Percentiles rank a stretch among this genome's conserved stretches.
These are phyloP conservation scores for Sordaria brevicollis DNA, from an alignment of 495 filamentous ascomycete genomes.

Conservation along the genomic window DNA sequence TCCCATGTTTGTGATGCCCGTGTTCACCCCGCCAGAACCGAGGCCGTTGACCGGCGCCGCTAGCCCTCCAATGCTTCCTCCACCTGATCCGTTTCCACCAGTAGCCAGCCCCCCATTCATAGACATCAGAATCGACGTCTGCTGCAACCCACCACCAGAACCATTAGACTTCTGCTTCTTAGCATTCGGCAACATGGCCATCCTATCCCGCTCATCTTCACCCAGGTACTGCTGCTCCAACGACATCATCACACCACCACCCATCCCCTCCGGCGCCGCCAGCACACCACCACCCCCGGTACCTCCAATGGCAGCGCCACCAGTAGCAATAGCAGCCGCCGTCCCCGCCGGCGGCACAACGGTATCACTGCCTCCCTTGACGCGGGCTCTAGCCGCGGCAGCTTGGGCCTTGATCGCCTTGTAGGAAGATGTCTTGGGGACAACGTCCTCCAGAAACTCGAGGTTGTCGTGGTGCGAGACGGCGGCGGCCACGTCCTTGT, in stretches of 20 bases:
- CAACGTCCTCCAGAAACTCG: constrained; percentile 85
- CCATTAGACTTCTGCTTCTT: constrained; percentile 32
- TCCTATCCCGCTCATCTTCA: not conserved
- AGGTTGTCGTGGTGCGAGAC: constrained; percentile 86
- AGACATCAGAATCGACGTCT: not conserved
- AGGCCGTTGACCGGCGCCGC: not conserved
- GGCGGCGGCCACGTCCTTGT: constrained; percentile 90
- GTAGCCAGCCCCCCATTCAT: not conserved
- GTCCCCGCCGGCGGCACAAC: not conserved
- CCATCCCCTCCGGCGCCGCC: not conserved
- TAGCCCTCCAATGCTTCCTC: not conserved
- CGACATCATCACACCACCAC: not conserved
- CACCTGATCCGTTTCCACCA: constrained; percentile 14
- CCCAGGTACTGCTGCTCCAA: not conserved
- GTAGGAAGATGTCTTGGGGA: constrained; percentile 75
- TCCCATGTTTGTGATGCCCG: not conserved
- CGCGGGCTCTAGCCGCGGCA: constrained; percentile 28
- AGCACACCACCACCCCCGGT: not conserved
- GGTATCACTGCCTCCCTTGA: constrained; percentile 18
- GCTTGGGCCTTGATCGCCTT: constrained; percentile 59
- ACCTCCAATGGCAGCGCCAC: no score
- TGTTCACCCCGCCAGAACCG: not conserved
- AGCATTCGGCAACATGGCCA: constrained; percentile 13
- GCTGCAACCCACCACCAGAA: not conserved
- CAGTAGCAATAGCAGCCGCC: not conserved